These are phyloP conservation scores for Plasmodium coatneyi DNA, from an alignment of 169 alveolate genomes.

Conservation along the genomic window DNA sequence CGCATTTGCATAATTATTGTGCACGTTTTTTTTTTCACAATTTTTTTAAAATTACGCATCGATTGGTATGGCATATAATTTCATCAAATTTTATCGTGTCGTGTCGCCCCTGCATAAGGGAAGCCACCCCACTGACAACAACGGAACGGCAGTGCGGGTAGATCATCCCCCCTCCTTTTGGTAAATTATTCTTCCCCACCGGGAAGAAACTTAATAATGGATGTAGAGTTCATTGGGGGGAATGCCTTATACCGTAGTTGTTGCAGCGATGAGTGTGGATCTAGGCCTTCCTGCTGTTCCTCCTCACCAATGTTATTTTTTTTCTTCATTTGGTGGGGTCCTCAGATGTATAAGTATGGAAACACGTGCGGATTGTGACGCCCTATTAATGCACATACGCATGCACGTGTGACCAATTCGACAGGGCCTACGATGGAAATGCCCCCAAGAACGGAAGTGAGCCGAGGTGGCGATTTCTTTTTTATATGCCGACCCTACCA, in stretches of 20 bases:
- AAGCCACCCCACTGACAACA: neutral
- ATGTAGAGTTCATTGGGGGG: neutral
- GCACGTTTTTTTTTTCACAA: neutral
- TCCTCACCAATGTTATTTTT: too few species aligned
- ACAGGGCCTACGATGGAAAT: neutral
- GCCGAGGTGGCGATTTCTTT: neutral
- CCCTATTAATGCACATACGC: neutral
- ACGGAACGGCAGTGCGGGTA: neutral
- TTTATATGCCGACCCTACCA: neutral
- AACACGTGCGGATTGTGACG: neutral
- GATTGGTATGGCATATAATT: neutral
- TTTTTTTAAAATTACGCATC: neutral
- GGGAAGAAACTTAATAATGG: neutral
- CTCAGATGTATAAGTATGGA: neutral
- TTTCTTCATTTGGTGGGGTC: neutral
- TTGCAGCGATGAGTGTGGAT: neutral
- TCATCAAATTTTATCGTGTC: neutral
- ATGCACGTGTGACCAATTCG: neutral
- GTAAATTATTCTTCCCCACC: neutral
- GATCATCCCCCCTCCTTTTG: neutral
- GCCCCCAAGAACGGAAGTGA: neutral
- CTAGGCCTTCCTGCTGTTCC: neutral
- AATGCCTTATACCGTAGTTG: neutral
- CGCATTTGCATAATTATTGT: neutral
- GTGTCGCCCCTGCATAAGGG: neutral